These are phyloP conservation scores for Andrographis paniculata DNA, from an alignment of 305 asterid genomes.

Conservation along the genomic window DNA sequence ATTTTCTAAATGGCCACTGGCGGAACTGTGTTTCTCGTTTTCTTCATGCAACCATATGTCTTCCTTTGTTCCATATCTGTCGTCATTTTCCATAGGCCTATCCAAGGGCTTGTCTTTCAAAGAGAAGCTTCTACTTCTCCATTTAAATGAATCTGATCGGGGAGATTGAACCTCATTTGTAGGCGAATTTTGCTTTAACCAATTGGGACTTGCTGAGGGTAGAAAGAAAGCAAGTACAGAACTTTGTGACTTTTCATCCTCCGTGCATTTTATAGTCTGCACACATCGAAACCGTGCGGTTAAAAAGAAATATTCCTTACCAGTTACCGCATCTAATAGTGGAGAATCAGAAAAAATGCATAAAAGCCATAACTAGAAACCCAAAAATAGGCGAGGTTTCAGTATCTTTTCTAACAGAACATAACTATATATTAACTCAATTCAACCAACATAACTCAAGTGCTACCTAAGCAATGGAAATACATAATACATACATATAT, in stretches of 20 bases:
- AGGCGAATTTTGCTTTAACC: conserved; percentile 29
- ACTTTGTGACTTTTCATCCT: conserved; percentile 52
- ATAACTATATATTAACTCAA: too few species aligned
- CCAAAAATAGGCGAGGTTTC: background rate
- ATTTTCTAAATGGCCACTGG: conserved; percentile 23
- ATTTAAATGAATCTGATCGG: conserved; percentile 47
- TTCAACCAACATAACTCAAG: too few species aligned
- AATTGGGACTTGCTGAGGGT: conserved; percentile 51
- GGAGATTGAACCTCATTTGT: conserved; percentile 32
- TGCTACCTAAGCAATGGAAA: too few species aligned
- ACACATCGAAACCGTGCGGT: conserved; percentile 31
- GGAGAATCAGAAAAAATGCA: conserved; percentile 6
- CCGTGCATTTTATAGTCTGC: conserved; percentile 52
- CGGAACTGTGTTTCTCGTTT: conserved; percentile 18
- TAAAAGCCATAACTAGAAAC: background rate
- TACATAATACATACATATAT: too few species aligned
- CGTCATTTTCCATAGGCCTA: conserved; percentile 27
- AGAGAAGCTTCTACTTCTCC: conserved; percentile 70
- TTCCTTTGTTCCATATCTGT: conserved; percentile 20
- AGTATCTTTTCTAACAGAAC: conserved; percentile 2
- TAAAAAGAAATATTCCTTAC: conserved; percentile 17
- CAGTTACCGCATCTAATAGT: background rate
- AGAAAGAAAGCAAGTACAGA: conserved; percentile 49
- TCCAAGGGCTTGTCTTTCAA: conserved; percentile 61
- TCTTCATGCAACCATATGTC: conserved; percentile 18